Conservation (phyloP, 805 yeast species). For the Cyberlindnera mrakii region DNA sequence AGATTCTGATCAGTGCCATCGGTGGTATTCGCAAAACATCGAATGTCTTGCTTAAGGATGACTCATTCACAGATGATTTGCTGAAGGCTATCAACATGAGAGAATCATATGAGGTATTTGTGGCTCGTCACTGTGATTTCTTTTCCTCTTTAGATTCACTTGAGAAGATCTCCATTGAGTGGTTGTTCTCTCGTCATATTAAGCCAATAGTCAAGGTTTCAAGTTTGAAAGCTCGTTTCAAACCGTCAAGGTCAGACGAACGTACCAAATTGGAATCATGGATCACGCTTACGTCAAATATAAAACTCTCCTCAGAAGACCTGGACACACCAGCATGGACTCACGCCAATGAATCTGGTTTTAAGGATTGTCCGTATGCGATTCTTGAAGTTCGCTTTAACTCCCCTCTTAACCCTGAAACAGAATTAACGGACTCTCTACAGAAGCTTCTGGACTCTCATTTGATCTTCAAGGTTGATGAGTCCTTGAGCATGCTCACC, state of each 20-base stretch:
- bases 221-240: constrained; percentile 19
- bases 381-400: constrained; percentile 44
- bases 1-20: constrained; percentile 32
- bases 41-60: constrained; percentile 18
- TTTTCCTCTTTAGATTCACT: constrained; percentile 15
- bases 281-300: constrained; percentile 20
- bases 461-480: constrained; percentile 40
- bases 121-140: constrained; percentile 2
- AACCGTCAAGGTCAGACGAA: not conserved
- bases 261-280: constrained; percentile 14
- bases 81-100: constrained; percentile 7
- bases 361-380: constrained; percentile 38
- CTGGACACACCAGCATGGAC: constrained; percentile 14
- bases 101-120: constrained; percentile 12
- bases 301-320: constrained; percentile 12
- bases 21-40: constrained; percentile 38
- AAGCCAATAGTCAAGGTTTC: constrained; percentile 17
- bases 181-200: constrained; percentile 20
- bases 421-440: constrained; percentile 22
- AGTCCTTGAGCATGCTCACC: constrained; percentile 29
- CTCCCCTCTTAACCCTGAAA: constrained; percentile 23
- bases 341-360: constrained; percentile 4
- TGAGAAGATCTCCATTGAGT: constrained; percentile 24
- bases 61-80: constrained; percentile 9
- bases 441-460: constrained; percentile 38